phyloP scores from a whole-genome alignment of 176 grass and related monocot genomes.

The Avena atlantica region DNA sequence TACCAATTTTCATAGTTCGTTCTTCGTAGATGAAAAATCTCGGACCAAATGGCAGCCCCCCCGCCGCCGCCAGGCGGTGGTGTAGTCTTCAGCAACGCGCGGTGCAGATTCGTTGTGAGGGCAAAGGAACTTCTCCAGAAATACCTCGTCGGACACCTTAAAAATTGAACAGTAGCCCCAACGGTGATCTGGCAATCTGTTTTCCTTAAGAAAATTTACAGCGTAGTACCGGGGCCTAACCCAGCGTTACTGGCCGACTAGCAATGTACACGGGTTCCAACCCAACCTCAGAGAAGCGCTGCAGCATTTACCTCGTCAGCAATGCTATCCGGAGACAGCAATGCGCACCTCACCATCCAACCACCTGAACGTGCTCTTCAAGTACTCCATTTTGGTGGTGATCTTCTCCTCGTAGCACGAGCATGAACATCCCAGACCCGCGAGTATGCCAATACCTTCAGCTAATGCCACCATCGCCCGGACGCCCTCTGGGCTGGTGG shows the following conservation, averaged over 20 bases:
- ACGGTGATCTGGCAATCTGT: background rate
- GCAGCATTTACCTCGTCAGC: background rate
- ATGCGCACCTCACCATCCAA: background rate
- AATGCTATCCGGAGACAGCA: background rate
- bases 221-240: background rate
- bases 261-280: background rate
- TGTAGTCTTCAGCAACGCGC: conserved; percentile 17
- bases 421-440: background rate
- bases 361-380: background rate
- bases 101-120: conserved; percentile 32
- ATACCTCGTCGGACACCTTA: background rate
- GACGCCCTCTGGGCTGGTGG: background rate
- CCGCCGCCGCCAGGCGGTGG: background rate
- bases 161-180: background rate
- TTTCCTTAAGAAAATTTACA: background rate
- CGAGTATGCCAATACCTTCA: background rate
- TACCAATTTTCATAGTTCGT: background rate
- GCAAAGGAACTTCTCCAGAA: conserved; percentile 30
- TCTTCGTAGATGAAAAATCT: background rate
- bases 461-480: background rate
- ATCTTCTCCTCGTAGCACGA: background rate
- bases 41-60: background rate
- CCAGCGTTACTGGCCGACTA: background rate
- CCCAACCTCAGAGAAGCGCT: background rate
- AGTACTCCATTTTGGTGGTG: background rate